Evolutionary conservation across 2,329 filamentous ascomycete species (phyloP), one percentile per base, ranked within the genome.

Genomic region (Ophiostoma tasmaniense): DNA sequence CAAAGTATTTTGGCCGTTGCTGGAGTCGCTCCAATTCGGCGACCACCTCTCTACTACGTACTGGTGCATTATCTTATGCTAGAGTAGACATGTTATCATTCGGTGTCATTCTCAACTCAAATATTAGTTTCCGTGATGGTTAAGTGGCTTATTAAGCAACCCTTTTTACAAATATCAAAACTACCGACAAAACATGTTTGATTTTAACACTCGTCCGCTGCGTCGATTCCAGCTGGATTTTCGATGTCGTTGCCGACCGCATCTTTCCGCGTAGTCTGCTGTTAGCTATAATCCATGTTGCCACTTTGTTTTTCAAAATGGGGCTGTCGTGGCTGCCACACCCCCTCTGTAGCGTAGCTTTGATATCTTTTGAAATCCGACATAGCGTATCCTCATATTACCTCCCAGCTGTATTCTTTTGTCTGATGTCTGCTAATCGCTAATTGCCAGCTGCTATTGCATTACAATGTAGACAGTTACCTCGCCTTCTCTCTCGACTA

Each of bases 251-350:
- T 30, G 25, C 30, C 25, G 55, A 17, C 52, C 25, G 22, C 17
- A 30, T 30, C n/a, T 7, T 33, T 17, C 55, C 30, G 55, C 55
- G 8, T 61, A 30, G 55, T 5, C 11, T 61, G 55, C 55, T 61
- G 25, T 17, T 6, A 7, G 30, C 30, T 6, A 17, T 61, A 30
- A 10, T 25, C 55, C 7, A 25, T 25, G n/a, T 59, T 25, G 55
- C 7, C 25, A 28, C 55, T 17, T 25, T 30, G 55, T 25, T 28
- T 14, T 8, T 62, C 59, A 62, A 62, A 35, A 62, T 17, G 59
- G 59, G 59, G 59, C 59, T 35, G 59, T 62, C 59, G 22, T 62
- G 59, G 59, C 17, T 62, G 59, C 28, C 59, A 62, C 28, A 55
- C 30, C 30, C 28, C 14, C 20, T 62, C 52, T 59, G 33, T 33